Evolutionary conservation across 225 moss, liverwort and hornwort genomes (phyloP), one percentile per base, ranked within the genome.

Genomic region (Anthoceros angustus): DNA sequence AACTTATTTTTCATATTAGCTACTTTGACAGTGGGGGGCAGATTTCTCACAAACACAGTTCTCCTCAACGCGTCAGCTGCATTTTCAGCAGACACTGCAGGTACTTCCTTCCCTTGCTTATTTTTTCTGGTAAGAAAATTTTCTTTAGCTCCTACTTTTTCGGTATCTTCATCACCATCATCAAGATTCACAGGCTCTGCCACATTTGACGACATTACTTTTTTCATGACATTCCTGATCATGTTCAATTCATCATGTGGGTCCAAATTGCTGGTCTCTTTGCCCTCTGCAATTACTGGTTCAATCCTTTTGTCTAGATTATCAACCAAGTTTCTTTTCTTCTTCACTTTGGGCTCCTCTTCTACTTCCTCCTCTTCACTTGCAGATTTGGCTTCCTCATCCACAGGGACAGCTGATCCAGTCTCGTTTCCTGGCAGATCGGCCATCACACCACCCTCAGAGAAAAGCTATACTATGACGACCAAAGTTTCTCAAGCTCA

Each of bases 31-130:
- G 92, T 92, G 41, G 72, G 39, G 8, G 98, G 98, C 67, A 98
- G 78, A 49, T 89, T 89, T 70, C 98, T 81, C 42, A 98, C 78
- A 73, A 98, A 98, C 40, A 92, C 71, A 60, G 92, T 98, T 80
- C 79, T 80, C 49, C 66, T 73, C 66, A 92, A 61, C 41, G 75
- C 67, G 20, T 67, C 72, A 40, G 78, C 79, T 42, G 78, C 72
- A 7, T 41, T 69, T 23, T 65, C 65, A 50, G 64, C 67, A 45
- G 66, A 70, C 25, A 40, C 62, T 60, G 66, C 66, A 50, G 72
- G 76, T 18, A 25, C 41, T 32, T 61, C 49, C 39, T 62, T 20
- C 0, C 43, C 39, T 16, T 32, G 32, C 1, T 32, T 32, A 1
- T 32, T 32, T 32, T 32, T 32, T 32, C 32, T 32, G 32, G 32